Conservation (phyloP, 1,284 basidiomycete genomes). For the Cryptococcus sp. region DNA sequence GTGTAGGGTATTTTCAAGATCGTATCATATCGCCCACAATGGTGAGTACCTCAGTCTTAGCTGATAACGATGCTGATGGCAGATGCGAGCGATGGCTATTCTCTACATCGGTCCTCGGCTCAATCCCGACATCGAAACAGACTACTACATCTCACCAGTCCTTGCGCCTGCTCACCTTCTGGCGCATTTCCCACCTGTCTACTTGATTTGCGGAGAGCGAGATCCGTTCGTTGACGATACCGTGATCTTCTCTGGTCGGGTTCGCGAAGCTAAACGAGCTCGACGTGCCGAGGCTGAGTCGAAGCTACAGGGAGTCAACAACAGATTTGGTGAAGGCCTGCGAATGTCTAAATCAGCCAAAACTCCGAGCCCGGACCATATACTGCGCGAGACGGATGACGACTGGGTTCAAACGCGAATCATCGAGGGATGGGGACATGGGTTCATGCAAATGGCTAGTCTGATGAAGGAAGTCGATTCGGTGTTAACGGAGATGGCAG, state of each 20-base stretch:
- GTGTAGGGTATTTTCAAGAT: conserved; percentile 91
- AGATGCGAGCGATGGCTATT: conserved; percentile 99
- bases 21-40: conserved; percentile 84
- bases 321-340: conserved; percentile 48
- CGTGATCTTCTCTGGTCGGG: conserved; percentile 84
- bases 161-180: conserved; percentile 77
- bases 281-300: conserved; percentile 60
- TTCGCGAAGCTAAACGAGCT: conserved; percentile 84
- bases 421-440: conserved; percentile 87
- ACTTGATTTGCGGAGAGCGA: conserved; percentile 91
- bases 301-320: conserved; percentile 22
- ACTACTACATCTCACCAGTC: conserved; percentile 93
- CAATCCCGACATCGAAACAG: conserved; percentile 87
- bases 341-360: conserved; percentile 52
- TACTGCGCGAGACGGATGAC: conserved; percentile 68
- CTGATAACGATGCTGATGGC: background rate
- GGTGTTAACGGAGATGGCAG: conserved; percentile 82
- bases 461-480: conserved; percentile 70
- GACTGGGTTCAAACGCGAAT: conserved; percentile 94
- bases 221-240: conserved; percentile 96
- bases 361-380: conserved; percentile 44
- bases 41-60: conserved; percentile 55
- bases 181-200: conserved; percentile 85
- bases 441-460: conserved; percentile 88
- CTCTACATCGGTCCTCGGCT: conserved; percentile 89